Conservation (phyloP, 2,329 filamentous ascomycete genomes). For the Harringtonia aguacate region DNA sequence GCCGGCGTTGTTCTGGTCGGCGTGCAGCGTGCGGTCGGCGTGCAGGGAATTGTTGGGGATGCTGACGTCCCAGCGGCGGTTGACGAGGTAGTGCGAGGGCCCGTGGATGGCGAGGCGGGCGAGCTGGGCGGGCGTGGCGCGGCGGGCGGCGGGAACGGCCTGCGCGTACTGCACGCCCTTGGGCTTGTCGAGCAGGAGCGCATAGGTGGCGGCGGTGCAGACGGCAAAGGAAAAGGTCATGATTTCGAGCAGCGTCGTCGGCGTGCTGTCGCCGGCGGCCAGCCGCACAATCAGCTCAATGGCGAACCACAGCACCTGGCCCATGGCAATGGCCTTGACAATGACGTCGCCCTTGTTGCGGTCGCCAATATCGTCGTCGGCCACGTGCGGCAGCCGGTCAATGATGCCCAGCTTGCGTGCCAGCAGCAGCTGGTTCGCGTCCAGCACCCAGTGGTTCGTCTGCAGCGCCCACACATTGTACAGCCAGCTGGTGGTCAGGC, state of each 20-base stretch:
- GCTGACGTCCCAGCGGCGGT: neutral
- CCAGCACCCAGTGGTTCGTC: conserved; percentile 10
- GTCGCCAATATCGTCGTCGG: conserved; percentile 12
- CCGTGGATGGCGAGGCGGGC: conserved; percentile 1
- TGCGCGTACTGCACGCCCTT: conserved; percentile 6
- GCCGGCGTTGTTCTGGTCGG: neutral
- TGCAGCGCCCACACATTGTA: neutral
- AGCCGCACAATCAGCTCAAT: conserved; percentile 13
- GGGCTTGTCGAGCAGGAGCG: conserved; percentile 6
- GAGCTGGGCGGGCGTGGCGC: neutral
- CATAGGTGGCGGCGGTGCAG: conserved; percentile 7
- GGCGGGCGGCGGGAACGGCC: neutral
- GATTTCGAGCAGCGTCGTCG: conserved; percentile 15
- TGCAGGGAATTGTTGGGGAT: conserved; percentile 5
- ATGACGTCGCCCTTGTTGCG: conserved; percentile 15
- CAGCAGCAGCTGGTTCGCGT: conserved; percentile 11
- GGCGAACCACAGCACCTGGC: conserved; percentile 16
- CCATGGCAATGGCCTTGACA: conserved; percentile 14
- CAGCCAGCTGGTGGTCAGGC: neutral
- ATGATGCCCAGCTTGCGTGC: conserved; percentile 14
- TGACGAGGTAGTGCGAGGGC: neutral
- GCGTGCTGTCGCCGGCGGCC: conserved; percentile 12
- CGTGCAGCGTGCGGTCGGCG: neutral
- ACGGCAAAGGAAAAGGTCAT: conserved; percentile 16
- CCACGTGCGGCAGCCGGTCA: conserved; percentile 10